A percentile compares a stretch with the other conserved stretches of the same genome.
phyloP scores from a whole-genome alignment of 306 rosid genomes.

The Cucurbita moschata region DNA sequence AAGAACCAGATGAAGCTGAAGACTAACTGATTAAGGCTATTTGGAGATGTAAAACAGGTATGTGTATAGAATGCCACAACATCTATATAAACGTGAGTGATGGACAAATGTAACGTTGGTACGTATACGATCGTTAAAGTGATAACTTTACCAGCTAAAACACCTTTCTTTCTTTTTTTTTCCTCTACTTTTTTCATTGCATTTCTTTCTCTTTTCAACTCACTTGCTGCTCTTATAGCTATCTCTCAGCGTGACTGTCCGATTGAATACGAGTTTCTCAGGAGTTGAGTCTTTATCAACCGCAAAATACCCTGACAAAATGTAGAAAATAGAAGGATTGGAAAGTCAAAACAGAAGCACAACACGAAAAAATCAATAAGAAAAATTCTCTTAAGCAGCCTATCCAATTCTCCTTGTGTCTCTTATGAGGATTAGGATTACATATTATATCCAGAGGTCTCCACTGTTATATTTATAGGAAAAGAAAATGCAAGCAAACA shows the following conservation, averaged over 20 bases:
- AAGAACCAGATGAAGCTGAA: neutral
- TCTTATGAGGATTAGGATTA: too few relatives aligned
- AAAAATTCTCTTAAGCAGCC: neutral
- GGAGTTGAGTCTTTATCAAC: slow-evolving; percentile 72
- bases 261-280: slow-evolving; percentile 70
- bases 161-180: neutral
- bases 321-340: neutral
- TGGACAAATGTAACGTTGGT: neutral
- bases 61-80: neutral
- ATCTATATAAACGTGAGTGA: neutral
- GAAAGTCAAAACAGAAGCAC: neutral
- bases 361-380: neutral
- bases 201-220: neutral
- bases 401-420: neutral
- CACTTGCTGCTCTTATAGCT: slow-evolving; percentile 70
- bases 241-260: slow-evolving; percentile 74
- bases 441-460: too few relatives aligned
- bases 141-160: neutral
- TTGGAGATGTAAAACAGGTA: too few relatives aligned
- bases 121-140: neutral
- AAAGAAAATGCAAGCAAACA: too few relatives aligned
- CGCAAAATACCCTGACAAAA: slow-evolving; percentile 65
- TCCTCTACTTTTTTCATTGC: neutral
- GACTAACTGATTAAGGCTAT: neutral
- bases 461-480: too few relatives aligned